Evolutionary conservation across 2,329 filamentous ascomycete genomes (phyloP).

Genomic region (Fusarium sacchari): DNA sequence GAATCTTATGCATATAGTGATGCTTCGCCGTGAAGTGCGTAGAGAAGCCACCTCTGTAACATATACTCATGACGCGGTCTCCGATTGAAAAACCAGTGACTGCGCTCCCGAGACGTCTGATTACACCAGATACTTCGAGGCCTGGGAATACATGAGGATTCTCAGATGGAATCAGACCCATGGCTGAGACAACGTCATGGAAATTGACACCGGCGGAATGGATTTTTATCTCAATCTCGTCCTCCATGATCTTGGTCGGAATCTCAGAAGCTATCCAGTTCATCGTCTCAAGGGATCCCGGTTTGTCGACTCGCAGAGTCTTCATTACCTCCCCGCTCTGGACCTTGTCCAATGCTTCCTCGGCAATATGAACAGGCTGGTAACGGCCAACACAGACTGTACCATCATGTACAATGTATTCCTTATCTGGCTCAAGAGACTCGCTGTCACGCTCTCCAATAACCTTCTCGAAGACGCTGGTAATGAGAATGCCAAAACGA

Average conservation of each 20-base stretch:
- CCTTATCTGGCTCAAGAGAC: constrained; percentile 3
- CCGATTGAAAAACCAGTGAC: constrained; percentile 21
- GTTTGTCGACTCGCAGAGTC: not conserved
- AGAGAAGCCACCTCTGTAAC: constrained; percentile 1
- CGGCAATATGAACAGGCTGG: not conserved
- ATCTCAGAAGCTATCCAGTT: not conserved
- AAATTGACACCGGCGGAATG: constrained; percentile 12
- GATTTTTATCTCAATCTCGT: not conserved
- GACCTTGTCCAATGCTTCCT: not conserved
- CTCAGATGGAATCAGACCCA: constrained; percentile 4
- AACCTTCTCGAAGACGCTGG: not conserved
- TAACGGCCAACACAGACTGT: constrained; percentile 4
- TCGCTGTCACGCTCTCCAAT: not conserved
- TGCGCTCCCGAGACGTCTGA: not conserved
- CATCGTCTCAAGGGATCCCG: not conserved
- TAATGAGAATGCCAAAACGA: not conserved
- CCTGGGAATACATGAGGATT: not conserved
- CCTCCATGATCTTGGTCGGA: not conserved
- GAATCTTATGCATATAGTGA: constrained; percentile 45
- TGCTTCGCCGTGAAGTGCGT: constrained; percentile 6
- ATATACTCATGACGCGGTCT: constrained; percentile 36
- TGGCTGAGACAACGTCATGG: constrained; percentile 5
- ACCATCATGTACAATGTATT: not conserved
- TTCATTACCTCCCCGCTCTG: not conserved
- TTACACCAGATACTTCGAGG: not conserved